phyloP scores from a whole-genome alignment of 352 stramenopile genomes.

The Pythium aristosporum region DNA sequence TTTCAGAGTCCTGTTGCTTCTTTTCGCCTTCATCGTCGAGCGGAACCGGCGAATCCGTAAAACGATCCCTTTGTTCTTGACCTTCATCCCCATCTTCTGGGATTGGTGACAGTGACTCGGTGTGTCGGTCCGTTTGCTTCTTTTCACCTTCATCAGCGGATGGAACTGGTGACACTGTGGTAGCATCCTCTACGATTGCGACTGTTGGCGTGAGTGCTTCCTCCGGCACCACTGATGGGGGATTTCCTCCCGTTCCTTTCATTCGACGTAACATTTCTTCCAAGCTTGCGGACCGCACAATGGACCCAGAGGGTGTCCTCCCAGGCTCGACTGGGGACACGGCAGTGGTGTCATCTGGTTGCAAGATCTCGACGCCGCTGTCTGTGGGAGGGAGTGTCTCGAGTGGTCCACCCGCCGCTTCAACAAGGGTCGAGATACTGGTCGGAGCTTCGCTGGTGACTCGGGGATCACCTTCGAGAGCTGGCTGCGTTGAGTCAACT shows the following conservation, averaged over 20 bases:
- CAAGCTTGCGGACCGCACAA: slow-evolving; percentile 5
- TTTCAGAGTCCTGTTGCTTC: not conserved
- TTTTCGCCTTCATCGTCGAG: not conserved
- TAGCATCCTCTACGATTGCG: not conserved
- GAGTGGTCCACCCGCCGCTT: not conserved
- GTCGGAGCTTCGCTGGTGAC: not conserved
- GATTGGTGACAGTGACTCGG: not conserved
- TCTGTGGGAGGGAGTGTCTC: not conserved
- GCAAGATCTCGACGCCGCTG: not conserved
- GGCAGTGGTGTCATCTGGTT: not conserved
- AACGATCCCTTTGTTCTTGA: too few species aligned
- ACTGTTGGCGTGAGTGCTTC: not conserved
- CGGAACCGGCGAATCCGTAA: not conserved
- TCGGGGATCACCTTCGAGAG: not conserved
- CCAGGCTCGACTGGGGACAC: not conserved
- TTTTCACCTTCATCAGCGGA: too few species aligned
- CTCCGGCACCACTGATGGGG: not conserved
- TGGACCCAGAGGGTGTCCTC: not conserved
- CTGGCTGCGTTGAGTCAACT: not conserved
- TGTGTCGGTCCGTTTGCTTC: too few species aligned
- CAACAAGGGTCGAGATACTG: too few species aligned
- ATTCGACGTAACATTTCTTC: slow-evolving; percentile 2
- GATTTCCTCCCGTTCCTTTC: not conserved
- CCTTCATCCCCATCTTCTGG: not conserved
- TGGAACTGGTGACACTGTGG: too few species aligned